These are phyloP conservation scores for button mushroom (Agaricus bisporus) DNA, from an alignment of 768 basidiomycete species.

Conservation along the genomic window DNA sequence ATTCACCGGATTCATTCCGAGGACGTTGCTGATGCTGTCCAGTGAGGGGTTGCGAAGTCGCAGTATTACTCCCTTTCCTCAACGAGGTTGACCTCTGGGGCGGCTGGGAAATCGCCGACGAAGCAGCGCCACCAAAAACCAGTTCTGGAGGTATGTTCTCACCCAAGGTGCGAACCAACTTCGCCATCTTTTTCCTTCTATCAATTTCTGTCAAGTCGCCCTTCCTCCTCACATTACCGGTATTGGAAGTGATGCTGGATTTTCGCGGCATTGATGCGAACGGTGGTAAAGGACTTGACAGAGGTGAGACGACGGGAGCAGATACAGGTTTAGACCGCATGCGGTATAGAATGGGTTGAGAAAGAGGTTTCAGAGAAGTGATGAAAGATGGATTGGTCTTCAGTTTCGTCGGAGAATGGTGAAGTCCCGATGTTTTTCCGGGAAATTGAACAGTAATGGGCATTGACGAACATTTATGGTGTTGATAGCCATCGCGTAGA, in stretches of 20 bases:
- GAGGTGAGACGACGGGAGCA: neutral
- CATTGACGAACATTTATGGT: conserved; percentile 11
- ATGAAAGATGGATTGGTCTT: neutral
- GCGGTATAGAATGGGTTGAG: conserved; percentile 24
- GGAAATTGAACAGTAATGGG: conserved; percentile 16
- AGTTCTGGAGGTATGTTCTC: conserved; percentile 55
- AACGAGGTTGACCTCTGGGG: conserved; percentile 1
- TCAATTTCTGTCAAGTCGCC: conserved; percentile 17
- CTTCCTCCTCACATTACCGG: neutral
- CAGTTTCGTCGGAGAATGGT: neutral
- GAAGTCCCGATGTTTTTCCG: conserved; percentile 1
- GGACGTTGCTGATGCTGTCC: neutral
- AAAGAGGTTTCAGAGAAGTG: conserved; percentile 12
- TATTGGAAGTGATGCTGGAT: no score
- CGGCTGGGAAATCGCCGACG: neutral
- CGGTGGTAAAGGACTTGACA: conserved; percentile 1
- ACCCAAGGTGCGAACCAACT: conserved; percentile 51
- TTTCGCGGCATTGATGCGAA: neutral
- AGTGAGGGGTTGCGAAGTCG: neutral
- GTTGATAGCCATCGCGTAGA: neutral
- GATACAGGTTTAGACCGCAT: conserved; percentile 15
- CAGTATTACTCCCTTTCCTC: neutral
- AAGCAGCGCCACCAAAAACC: conserved; percentile 25
- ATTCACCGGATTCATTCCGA: neutral
- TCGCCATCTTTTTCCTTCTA: conserved; percentile 47